A percentile compares a stretch with the other conserved stretches of the same genome.
phyloP scores from a whole-genome alignment of 2,329 filamentous ascomycete species.

The Nemania abortiva region DNA sequence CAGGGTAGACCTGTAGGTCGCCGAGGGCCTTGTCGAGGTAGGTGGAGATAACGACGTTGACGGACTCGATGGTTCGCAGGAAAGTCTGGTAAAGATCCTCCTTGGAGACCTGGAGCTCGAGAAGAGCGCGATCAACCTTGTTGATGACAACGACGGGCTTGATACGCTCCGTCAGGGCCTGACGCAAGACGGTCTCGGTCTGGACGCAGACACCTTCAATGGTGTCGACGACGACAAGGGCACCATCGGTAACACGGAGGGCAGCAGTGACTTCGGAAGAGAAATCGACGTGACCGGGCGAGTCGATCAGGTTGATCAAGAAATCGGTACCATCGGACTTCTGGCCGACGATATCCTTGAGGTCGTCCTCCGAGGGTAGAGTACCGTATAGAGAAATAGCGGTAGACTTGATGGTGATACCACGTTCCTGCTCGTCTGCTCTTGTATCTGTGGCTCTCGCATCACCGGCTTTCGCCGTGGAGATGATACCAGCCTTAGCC shows the following conservation, averaged over 20 bases:
- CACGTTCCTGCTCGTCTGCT: constrained; percentile 98
- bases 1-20: constrained; percentile 98
- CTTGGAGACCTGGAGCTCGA: constrained; percentile 98
- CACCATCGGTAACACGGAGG: constrained; percentile 99
- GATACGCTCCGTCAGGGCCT: constrained; percentile 99
- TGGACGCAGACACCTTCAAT: constrained; percentile 99
- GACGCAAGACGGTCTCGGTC: constrained; percentile 99
- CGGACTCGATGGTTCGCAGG: constrained; percentile 98
- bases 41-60: constrained; percentile 99
- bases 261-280: constrained; percentile 99
- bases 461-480: constrained; percentile 95
- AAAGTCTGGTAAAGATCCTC: constrained; percentile 99
- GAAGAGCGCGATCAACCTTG: constrained; percentile 99
- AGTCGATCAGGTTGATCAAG: constrained; percentile 99
- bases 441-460: constrained; percentile 97
- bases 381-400: constrained; percentile 97
- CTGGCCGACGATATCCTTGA: constrained; percentile 93
- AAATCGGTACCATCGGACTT: constrained; percentile 94
- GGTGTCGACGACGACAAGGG: constrained; percentile 99
- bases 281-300: constrained; percentile 99
- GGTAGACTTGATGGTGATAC: constrained; percentile 99
- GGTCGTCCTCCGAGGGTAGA: constrained; percentile 82
- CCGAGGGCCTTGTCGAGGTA: constrained; percentile 97
- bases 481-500: constrained; percentile 99
- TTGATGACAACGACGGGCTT: constrained; percentile 99